Evolutionary conservation across 257 asterid genomes (phyloP).

Genomic region (Scutellaria minor): DNA sequence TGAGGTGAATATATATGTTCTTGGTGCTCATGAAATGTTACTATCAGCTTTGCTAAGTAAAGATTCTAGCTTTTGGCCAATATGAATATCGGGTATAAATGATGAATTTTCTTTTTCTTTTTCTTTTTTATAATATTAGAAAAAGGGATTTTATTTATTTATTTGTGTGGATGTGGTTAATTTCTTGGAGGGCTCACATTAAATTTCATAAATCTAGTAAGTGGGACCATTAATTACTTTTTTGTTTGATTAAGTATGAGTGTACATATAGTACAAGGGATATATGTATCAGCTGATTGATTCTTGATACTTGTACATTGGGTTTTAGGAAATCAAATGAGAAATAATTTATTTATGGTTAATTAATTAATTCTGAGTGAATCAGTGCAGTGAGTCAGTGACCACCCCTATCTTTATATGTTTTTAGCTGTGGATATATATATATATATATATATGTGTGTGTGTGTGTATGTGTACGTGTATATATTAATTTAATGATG

Average conservation of each 20-base stretch:
- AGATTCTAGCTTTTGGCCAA: conserved; percentile 42
- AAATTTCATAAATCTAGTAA: conserved; percentile 46
- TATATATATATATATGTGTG: too few species aligned
- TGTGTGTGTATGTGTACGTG: background rate
- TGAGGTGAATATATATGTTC: conserved; percentile 44
- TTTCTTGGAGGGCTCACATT: conserved; percentile 48
- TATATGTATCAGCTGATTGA: conserved; percentile 37
- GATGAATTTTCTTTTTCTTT: background rate
- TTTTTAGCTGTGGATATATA: background rate
- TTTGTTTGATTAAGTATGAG: conserved; percentile 48
- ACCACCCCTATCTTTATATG: background rate
- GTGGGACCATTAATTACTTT: conserved; percentile 56
- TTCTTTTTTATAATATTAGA: too few species aligned
- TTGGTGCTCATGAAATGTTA: conserved; percentile 32
- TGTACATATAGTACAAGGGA: conserved; percentile 31
- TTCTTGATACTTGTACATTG: conserved; percentile 38
- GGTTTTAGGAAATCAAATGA: conserved; percentile 35
- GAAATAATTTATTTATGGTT: conserved; percentile 27
- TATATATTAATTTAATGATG: background rate
- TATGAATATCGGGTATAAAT: conserved; percentile 33
- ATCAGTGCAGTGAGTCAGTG: background rate
- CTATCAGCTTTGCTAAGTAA: conserved; percentile 33
- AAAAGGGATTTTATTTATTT: too few species aligned
- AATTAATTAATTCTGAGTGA: conserved; percentile 24
- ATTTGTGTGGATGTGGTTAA: conserved; percentile 35